Conservation (phyloP, 306 rosid species). For the Biancaea sappan region DNA sequence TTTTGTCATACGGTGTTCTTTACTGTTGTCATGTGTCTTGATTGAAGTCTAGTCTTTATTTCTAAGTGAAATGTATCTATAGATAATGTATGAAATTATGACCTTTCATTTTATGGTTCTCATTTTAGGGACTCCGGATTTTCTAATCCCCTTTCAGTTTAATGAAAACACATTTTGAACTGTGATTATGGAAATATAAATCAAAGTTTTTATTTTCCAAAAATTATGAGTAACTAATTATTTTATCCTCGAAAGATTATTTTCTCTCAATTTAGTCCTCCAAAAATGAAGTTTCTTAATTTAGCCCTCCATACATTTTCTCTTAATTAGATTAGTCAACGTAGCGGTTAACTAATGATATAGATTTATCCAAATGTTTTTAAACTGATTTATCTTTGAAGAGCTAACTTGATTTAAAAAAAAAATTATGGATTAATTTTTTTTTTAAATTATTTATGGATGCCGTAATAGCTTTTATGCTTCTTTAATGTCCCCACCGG, state of each 20-base stretch:
- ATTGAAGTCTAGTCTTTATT: neutral
- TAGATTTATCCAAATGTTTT: too few relatives aligned
- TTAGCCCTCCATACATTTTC: too few relatives aligned
- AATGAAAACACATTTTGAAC: neutral
- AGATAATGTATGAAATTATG: neutral
- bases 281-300: too few relatives aligned
- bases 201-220: slow-evolving; percentile 13
- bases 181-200: slow-evolving; percentile 27
- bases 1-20: neutral
- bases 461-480: neutral
- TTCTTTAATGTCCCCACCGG: slow-evolving; percentile 18
- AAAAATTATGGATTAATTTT: too few relatives aligned
- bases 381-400: too few relatives aligned
- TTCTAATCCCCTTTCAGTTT: neutral
- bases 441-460: neutral
- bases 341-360: too few relatives aligned
- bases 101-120: slow-evolving; percentile 18
- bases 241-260: too few relatives aligned
- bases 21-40: neutral
- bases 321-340: too few relatives aligned
- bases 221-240: too few relatives aligned
- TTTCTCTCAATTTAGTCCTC: too few relatives aligned
- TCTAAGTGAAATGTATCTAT: neutral
- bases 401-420: too few relatives aligned
- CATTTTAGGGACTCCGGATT: neutral